Conservation (phyloP, 179 eudicot species). For the Amaranthus tricolor region DNA sequence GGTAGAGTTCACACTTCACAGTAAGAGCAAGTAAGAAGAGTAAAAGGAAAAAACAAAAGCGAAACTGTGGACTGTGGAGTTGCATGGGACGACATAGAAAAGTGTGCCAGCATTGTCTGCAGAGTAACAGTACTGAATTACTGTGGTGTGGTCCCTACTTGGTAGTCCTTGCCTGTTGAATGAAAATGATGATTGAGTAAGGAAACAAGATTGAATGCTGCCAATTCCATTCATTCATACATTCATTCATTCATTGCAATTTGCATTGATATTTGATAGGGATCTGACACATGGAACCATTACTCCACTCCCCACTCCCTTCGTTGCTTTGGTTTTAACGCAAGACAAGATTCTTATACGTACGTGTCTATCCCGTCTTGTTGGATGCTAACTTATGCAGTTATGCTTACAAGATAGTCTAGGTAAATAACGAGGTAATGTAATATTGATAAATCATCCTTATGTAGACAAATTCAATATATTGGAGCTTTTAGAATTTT, state of each 20-base stretch:
- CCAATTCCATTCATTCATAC: neutral
- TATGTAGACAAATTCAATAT: no score
- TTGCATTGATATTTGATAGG: no score
- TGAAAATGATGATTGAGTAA: constrained; percentile 4
- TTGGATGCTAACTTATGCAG: neutral
- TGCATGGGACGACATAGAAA: constrained; percentile 19
- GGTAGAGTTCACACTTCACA: neutral
- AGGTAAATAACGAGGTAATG: no score
- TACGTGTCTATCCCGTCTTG: constrained; percentile 7
- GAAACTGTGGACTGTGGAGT: neutral
- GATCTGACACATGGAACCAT: neutral
- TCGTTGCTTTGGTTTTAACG: no score
- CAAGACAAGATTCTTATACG: neutral
- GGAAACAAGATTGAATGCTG: neutral
- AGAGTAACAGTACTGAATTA: no score
- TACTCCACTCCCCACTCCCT: no score
- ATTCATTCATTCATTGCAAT: neutral
- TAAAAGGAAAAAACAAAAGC: neutral
- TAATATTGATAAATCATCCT: no score
- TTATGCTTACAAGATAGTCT: no score
- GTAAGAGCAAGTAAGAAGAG: neutral
- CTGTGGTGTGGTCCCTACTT: no score
- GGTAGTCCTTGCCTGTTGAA: no score
- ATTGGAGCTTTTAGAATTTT: no score
- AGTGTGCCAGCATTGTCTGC: constrained; percentile 19